Base-by-base conservation (phyloP, 306 rosid genomes). In the Cicer arietinum region DNA sequence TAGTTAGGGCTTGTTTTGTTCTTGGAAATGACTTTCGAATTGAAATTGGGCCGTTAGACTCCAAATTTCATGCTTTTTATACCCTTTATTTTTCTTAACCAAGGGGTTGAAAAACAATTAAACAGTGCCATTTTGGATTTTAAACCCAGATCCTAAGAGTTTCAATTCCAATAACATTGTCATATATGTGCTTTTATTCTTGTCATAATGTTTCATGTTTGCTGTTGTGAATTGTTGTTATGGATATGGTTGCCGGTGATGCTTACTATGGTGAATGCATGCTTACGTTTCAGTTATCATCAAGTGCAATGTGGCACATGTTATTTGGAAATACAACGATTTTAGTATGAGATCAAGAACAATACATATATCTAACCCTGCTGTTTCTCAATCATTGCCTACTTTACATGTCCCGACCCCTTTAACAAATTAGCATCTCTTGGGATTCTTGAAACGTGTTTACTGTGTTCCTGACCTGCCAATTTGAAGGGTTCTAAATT, bases 381-480 rank as follows among this genome's bases (percentile, higher is more conserved):
- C 9, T 4, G 14, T 16, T 9, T 66, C 76, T 66, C 54, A 39
- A 47, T 53, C 66, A 50, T 20, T 61, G 10, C 58, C 40, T 16
- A 64, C 59, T 72, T 42, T 73, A 45, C 77, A 51, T 8, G 22
- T 40, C 11, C 17, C 1, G 18, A 8, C 56, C 11, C 22, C 52
- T 39, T 40, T 17, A 35, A 35, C 45, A 58, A 65, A 58, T 43
- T 35, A 58, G 17, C 71, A 20, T 58, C 50, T 47, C 71, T 14
- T 20, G 37, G 62, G 64, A 71, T 67, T 64, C 44, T 10, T n/a
- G 47, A 50, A 71, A 58, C 62, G n/a, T 17, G 45, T 69, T 59
- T 16, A 54, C 37, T 37, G 16, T 74, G 35, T 67, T 73, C 46
- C 22, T 51, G 47, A 76, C 13, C 76, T 67, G 47, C 69, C 78